Conservation (phyloP, 2,329 filamentous ascomycete species). For the Diaporthe caulivora region DNA sequence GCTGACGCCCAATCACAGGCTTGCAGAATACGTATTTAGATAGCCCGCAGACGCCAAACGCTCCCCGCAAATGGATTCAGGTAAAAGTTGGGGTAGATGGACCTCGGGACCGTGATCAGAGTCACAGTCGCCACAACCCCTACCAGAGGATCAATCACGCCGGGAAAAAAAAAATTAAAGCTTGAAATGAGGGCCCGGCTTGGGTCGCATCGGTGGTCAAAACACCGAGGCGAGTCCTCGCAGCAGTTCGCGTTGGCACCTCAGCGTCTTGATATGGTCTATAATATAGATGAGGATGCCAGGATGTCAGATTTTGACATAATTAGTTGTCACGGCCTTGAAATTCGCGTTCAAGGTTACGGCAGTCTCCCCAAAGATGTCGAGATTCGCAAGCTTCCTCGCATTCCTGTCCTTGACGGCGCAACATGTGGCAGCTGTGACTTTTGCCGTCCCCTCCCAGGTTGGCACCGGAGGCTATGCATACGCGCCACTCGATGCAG, state of each 20-base stretch:
- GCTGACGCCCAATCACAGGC: slow-evolving; percentile 7
- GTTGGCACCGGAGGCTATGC: slow-evolving; percentile 26
- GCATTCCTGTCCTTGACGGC: slow-evolving; percentile 19
- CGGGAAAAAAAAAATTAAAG: slow-evolving; percentile 24
- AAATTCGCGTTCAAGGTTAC: not conserved
- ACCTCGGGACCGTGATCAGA: not conserved
- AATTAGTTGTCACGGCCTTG: not conserved
- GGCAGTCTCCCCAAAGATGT: not conserved
- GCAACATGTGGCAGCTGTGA: slow-evolving; percentile 32
- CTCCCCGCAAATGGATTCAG: not conserved
- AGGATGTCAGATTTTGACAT: not conserved
- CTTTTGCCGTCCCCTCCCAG: slow-evolving; percentile 34
- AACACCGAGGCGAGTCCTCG: slow-evolving; percentile 17
- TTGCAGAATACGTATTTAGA: not conserved
- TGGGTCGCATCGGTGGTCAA: slow-evolving; percentile 29
- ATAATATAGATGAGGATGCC: not conserved
- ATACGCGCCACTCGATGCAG: slow-evolving; percentile 36
- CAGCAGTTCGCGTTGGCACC: not conserved
- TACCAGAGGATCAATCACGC: not conserved
- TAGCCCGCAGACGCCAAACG: not conserved
- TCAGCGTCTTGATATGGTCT: not conserved
- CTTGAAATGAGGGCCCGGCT: not conserved
- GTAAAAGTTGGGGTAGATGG: slow-evolving; percentile 1
- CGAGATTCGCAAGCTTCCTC: slow-evolving; percentile 5
- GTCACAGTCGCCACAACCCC: not conserved